phyloP scores from a whole-genome alignment of 1,139 yeast species.

The Entelexis sorbosivorans region DNA sequence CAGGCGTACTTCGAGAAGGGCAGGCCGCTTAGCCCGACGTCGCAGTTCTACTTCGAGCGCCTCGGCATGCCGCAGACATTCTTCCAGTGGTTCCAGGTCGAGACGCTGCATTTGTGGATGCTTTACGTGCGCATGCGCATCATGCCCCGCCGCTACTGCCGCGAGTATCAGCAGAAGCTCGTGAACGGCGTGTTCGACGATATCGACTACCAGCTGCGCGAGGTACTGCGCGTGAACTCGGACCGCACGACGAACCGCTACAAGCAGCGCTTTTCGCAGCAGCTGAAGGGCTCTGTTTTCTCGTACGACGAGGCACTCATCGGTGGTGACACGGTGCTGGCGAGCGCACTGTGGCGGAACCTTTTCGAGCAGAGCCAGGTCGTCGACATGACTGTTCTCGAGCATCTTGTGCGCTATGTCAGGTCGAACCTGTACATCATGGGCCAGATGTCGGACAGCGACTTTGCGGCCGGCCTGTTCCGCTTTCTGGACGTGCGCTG shows the following conservation, averaged over 20 bases:
- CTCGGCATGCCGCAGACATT: constrained; percentile 74
- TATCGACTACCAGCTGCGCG: constrained; percentile 72
- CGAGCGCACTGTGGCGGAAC: constrained; percentile 55
- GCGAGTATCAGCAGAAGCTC: constrained; percentile 81
- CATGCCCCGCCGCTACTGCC: constrained; percentile 80
- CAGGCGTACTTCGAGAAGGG: constrained; percentile 57
- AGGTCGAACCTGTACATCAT: constrained; percentile 81
- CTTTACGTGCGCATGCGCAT: constrained; percentile 91
- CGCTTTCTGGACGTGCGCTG: constrained; percentile 76
- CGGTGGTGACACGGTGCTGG: constrained; percentile 32
- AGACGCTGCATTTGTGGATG: constrained; percentile 86
- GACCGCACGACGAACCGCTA: constrained; percentile 76
- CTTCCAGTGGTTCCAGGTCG: constrained; percentile 90
- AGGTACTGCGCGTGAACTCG: constrained; percentile 76
- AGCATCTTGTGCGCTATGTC: constrained; percentile 76
- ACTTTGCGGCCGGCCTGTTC: constrained; percentile 84
- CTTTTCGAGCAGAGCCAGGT: constrained; percentile 76
- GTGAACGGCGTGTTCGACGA: constrained; percentile 84
- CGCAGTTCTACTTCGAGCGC: constrained; percentile 49
- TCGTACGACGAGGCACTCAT: constrained; percentile 89
- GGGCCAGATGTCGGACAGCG: constrained; percentile 76
- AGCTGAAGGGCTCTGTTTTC: constrained; percentile 76
- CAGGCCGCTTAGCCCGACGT: constrained; percentile 27
- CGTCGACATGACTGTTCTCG: constrained; percentile 72
- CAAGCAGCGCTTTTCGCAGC: constrained; percentile 81